These are phyloP conservation scores for Solanum megistacrolobum DNA, from an alignment of 257 asterid species.

Conservation along the genomic window DNA sequence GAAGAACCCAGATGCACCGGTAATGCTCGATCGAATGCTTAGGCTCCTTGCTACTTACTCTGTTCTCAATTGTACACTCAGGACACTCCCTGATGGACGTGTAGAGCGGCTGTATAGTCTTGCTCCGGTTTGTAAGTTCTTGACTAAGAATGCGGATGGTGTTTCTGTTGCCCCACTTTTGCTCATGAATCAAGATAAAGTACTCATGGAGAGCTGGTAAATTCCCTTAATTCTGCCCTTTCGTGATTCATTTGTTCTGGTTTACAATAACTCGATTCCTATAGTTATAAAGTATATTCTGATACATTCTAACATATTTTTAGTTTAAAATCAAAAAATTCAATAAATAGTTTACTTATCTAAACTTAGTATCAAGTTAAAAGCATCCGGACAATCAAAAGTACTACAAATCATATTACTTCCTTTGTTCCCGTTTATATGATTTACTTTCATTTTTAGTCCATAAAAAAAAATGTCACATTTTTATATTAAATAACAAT, in stretches of 20 bases:
- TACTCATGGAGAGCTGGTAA: constrained; percentile 89
- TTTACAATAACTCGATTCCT: neutral
- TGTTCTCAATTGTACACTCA: constrained; percentile 37
- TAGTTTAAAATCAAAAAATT: too few relatives aligned
- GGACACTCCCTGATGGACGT: constrained; percentile 25
- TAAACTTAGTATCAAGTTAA: too few relatives aligned
- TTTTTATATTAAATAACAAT: too few relatives aligned
- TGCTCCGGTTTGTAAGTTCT: constrained; percentile 52
- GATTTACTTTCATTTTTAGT: too few relatives aligned
- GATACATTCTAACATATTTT: too few relatives aligned
- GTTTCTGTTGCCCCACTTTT: constrained; percentile 60
- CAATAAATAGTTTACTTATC: too few relatives aligned
- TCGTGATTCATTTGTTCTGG: neutral
- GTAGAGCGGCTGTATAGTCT: constrained; percentile 47
- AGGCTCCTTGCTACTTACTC: constrained; percentile 54
- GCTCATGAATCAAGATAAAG: constrained; percentile 79
- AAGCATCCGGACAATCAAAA: too few relatives aligned
- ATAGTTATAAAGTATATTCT: too few relatives aligned
- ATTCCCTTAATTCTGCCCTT: neutral
- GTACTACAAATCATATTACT: too few relatives aligned
- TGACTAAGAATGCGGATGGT: constrained; percentile 59
- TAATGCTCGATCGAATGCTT: constrained; percentile 64
- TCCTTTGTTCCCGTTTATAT: too few relatives aligned
- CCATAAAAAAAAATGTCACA: too few relatives aligned
- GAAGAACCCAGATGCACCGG: constrained; percentile 34